Percentiles rank a stretch among this genome's conserved stretches.
These are phyloP conservation scores for Starmerella bacillaris DNA, from an alignment of 805 yeast genomes.

Conservation along the genomic window DNA sequence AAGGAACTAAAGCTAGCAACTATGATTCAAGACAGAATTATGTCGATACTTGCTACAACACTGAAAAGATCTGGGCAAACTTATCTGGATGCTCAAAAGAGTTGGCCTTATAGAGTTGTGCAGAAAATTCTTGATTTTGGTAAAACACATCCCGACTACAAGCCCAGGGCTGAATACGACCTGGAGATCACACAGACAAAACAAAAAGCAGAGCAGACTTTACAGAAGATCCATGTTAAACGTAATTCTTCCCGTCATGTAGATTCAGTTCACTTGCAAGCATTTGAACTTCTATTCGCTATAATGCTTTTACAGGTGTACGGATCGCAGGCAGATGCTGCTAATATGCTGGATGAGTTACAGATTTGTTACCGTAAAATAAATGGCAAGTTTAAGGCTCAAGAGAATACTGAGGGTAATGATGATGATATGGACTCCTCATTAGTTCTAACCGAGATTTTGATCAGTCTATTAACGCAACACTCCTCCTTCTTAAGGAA, in stretches of 20 bases:
- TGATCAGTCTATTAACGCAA: constrained; percentile 40
- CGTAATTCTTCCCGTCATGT: constrained; percentile 24
- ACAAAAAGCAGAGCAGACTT: constrained; percentile 31
- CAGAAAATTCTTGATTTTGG: constrained; percentile 13
- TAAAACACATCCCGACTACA: constrained; percentile 8
- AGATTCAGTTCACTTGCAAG: constrained; percentile 30
- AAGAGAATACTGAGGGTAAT: constrained; percentile 23
- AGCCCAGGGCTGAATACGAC: constrained; percentile 33
- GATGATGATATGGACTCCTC: constrained; percentile 28
- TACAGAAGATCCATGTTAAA: constrained; percentile 29
- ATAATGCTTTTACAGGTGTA: constrained; percentile 62
- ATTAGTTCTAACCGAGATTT: constrained; percentile 39
- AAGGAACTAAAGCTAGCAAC: constrained; percentile 12
- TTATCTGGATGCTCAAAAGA: constrained; percentile 24
- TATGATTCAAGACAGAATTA: constrained; percentile 31
- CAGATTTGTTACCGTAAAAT: constrained; percentile 37
- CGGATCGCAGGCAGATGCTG: constrained; percentile 55
- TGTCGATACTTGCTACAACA: constrained; percentile 46
- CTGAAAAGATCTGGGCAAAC: constrained; percentile 17
- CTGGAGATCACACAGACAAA: constrained; percentile 36
- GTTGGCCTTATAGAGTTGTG: constrained; percentile 37
- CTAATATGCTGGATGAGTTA: constrained; percentile 55
- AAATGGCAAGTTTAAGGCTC: constrained; percentile 23
- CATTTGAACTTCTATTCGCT: constrained; percentile 62
- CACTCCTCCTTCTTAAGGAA: constrained; percentile 40